Conservation (phyloP, 768 basidiomycete species). For the Phlebiopsis gigantea region DNA sequence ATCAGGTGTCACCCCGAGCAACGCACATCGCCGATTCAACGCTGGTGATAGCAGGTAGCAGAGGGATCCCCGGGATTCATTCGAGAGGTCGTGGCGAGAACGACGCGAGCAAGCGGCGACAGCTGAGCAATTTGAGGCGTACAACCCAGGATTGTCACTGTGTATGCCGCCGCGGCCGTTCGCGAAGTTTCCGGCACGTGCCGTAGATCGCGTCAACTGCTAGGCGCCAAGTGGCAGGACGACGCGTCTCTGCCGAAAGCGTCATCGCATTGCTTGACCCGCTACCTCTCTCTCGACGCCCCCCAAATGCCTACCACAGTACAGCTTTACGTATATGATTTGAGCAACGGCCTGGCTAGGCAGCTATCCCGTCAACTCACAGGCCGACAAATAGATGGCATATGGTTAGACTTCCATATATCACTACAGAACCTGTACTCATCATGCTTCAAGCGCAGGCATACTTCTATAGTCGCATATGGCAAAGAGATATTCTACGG, state of each 20-base stretch:
- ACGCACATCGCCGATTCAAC: too few relatives aligned
- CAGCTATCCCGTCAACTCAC: conserved; percentile 76
- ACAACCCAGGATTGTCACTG: too few relatives aligned
- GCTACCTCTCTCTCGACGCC: background rate
- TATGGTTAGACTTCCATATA: conserved; percentile 56
- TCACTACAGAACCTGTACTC: background rate
- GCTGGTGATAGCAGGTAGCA: too few relatives aligned
- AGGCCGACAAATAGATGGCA: conserved; percentile 87
- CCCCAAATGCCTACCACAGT: conserved; percentile 36
- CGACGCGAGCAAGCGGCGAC: too few relatives aligned
- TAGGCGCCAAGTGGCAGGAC: background rate
- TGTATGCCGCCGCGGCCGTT: too few relatives aligned
- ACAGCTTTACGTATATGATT: conserved; percentile 86
- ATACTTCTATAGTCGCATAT: conserved; percentile 88
- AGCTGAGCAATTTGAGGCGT: too few relatives aligned
- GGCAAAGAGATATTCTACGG: conserved; percentile 89
- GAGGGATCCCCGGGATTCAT: too few relatives aligned
- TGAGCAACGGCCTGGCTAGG: conserved; percentile 81
- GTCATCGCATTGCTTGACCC: background rate
- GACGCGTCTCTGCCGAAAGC: background rate
- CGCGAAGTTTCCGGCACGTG: background rate
- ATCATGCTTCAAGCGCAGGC: conserved; percentile 45
- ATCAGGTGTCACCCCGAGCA: too few relatives aligned
- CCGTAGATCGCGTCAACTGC: background rate
- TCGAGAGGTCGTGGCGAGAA: too few relatives aligned